Percentiles rank a stretch among this genome's conserved stretches.
phyloP scores from a whole-genome alignment of 805 yeast species.

The Candida tallmaniae region DNA sequence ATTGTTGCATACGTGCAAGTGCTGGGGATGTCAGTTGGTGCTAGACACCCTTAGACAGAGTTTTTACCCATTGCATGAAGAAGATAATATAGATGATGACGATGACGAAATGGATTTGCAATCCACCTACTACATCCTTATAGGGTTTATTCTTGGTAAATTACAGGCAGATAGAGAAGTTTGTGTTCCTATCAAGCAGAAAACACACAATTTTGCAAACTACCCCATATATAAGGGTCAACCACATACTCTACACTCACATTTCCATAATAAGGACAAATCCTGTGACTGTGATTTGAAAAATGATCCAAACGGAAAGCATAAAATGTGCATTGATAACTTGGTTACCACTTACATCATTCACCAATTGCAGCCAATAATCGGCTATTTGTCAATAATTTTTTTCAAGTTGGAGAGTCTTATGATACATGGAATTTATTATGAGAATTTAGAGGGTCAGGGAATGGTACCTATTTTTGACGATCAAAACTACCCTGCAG shows the following conservation, averaged over 20 bases:
- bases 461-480: slow-evolving; percentile 25
- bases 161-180: slow-evolving; percentile 34
- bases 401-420: slow-evolving; percentile 23
- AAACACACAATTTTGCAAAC: slow-evolving; percentile 16
- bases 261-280: slow-evolving; percentile 18
- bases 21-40: slow-evolving; percentile 31
- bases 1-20: slow-evolving; percentile 31
- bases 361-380: slow-evolving; percentile 32
- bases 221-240: slow-evolving; percentile 34
- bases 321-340: slow-evolving; percentile 23
- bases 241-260: slow-evolving; percentile 29
- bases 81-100: slow-evolving; percentile 4
- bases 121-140: slow-evolving; percentile 25
- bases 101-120: slow-evolving; percentile 18
- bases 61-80: slow-evolving; percentile 20
- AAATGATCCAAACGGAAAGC: slow-evolving; percentile 21
- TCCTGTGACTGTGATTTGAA: slow-evolving; percentile 20
- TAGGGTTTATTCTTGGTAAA: slow-evolving; percentile 31
- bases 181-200: slow-evolving; percentile 29
- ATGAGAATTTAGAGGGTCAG: slow-evolving; percentile 14
- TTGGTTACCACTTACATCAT: slow-evolving; percentile 30
- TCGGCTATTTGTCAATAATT: slow-evolving; percentile 19
- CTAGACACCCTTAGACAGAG: slow-evolving; percentile 17
- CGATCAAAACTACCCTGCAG: slow-evolving; percentile 21
- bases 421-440: slow-evolving; percentile 34